These are phyloP conservation scores for Lupinus albus DNA, from an alignment of 306 rosid species.

Conservation along the genomic window DNA sequence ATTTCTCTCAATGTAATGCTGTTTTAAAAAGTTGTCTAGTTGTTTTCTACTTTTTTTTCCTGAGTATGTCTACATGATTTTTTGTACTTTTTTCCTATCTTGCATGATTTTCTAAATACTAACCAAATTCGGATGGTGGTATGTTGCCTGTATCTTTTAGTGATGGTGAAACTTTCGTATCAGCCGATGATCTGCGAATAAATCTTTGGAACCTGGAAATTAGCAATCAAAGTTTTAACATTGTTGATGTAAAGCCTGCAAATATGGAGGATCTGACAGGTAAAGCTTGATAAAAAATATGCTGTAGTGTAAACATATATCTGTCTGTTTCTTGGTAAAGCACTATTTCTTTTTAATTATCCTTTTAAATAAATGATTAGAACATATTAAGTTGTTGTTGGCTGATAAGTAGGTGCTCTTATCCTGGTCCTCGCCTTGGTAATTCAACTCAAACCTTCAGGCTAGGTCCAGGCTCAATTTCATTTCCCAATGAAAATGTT, in stretches of 20 bases:
- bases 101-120: slow-evolving; percentile 29
- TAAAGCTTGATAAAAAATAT: slow-evolving; percentile 35
- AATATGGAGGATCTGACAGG: slow-evolving; percentile 99
- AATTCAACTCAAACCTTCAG: not conserved
- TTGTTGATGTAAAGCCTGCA: slow-evolving; percentile 96
- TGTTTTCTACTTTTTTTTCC: slow-evolving; percentile 21
- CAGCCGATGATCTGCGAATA: slow-evolving; percentile 97
- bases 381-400: slow-evolving; percentile 14
- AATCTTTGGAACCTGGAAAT: slow-evolving; percentile 99
- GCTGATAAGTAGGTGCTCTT: not conserved
- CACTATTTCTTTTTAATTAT: slow-evolving; percentile 17
- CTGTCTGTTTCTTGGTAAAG: slow-evolving; percentile 21
- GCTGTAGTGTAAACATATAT: slow-evolving; percentile 20
- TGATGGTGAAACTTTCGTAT: slow-evolving; percentile 99
- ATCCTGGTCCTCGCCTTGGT: not conserved
- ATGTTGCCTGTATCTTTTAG: slow-evolving; percentile 53
- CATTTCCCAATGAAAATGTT: slow-evolving; percentile 1
- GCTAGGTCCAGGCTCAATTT: not conserved
- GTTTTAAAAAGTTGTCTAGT: slow-evolving; percentile 6
- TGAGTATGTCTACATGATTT: slow-evolving; percentile 19
- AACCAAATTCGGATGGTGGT: slow-evolving; percentile 39
- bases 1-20: not conserved
- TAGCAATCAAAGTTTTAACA: slow-evolving; percentile 97
- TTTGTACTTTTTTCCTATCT: not conserved
- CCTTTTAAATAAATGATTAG: not conserved